Percentiles rank a stretch among this genome's conserved stretches.
Evolutionary conservation across 2,329 filamentous ascomycete genomes (phyloP).

Genomic region (Lachnum nothofagi): DNA sequence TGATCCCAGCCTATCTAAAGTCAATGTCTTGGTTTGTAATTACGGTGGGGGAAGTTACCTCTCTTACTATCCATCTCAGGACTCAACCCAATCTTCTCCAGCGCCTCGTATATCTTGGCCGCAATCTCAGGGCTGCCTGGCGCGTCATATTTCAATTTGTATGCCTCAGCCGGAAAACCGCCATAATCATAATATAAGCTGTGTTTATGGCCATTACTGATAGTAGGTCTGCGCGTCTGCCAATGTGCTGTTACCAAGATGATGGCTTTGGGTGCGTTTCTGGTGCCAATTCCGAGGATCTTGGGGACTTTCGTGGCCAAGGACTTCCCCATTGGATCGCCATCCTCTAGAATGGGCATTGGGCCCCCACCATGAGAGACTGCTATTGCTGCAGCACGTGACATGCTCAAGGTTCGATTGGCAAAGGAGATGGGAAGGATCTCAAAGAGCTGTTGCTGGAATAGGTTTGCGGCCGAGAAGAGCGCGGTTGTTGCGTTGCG

Average conservation of each 20-base stretch:
- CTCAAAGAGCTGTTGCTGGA: constrained; percentile 2
- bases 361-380: constrained; percentile 40
- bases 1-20: constrained; percentile 44
- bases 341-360: constrained; percentile 54
- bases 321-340: constrained; percentile 44
- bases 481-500: constrained; percentile 11
- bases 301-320: constrained; percentile 49
- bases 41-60: constrained; percentile 12
- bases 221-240: constrained; percentile 52
- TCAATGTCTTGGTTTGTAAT: not conserved
- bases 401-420: constrained; percentile 8
- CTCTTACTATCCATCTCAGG: constrained; percentile 22
- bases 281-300: constrained; percentile 50
- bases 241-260: constrained; percentile 76
- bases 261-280: constrained; percentile 58
- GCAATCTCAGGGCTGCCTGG: constrained; percentile 52
- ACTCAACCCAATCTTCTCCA: constrained; percentile 41
- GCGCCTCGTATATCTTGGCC: constrained; percentile 40
- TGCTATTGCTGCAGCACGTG: constrained; percentile 19
- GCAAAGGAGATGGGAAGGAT: constrained; percentile 2
- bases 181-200: constrained; percentile 54
- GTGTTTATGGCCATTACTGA: constrained; percentile 46
- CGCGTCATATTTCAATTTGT: constrained; percentile 52
- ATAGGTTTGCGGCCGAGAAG: constrained; percentile 4
- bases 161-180: constrained; percentile 52